A percentile compares a stretch with the other conserved stretches of the same genome.
Evolutionary conservation across 257 asterid species (phyloP).

Genomic region (Fraxinus americana): DNA sequence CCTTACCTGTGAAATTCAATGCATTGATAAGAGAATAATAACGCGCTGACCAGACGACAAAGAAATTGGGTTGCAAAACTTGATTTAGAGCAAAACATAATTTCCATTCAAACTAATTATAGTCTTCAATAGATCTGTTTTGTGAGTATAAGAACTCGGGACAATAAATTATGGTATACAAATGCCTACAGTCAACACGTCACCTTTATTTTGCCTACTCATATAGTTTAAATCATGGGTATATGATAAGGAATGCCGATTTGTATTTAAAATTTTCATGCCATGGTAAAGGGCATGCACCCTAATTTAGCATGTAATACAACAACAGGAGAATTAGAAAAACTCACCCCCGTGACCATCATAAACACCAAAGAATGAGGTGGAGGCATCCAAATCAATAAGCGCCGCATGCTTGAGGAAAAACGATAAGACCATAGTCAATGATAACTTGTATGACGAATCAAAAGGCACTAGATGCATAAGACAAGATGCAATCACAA

Average conservation of each 20-base stretch:
- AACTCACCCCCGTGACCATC: conserved; percentile 1
- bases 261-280: neutral
- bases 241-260: neutral
- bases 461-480: neutral
- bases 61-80: neutral
- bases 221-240: neutral
- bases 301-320: neutral
- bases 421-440: neutral
- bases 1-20: conserved; percentile 34
- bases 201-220: neutral
- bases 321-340: neutral
- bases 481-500: no score
- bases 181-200: neutral
- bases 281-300: neutral
- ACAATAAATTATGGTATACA: neutral
- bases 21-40: neutral
- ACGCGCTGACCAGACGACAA: neutral
- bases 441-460: neutral
- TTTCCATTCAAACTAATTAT: neutral
- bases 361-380: conserved; percentile 4
- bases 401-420: neutral
- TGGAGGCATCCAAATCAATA: neutral
- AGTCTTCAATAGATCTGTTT: neutral
- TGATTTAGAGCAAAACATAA: neutral
- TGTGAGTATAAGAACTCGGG: neutral